Evolutionary conservation across 495 filamentous ascomycete genomes (phyloP).

Genomic region (Sordaria brevicollis): DNA sequence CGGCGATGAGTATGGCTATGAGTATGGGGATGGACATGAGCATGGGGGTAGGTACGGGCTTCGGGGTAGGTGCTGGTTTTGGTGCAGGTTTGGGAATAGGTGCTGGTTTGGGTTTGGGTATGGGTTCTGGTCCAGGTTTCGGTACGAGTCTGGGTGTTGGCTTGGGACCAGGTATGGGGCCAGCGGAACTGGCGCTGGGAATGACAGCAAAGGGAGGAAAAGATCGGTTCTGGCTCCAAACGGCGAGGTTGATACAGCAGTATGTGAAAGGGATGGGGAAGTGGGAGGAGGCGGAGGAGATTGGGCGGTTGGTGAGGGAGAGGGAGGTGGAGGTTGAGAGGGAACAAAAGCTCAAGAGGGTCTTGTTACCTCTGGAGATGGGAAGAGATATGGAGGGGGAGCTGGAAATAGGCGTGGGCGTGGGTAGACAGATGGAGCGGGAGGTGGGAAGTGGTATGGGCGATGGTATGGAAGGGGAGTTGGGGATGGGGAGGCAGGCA

Average conservation of each 20-base stretch:
- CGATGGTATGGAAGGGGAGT: too few species aligned
- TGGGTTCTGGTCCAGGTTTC: not conserved
- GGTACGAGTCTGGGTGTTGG: not conserved
- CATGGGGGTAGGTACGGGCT: not conserved
- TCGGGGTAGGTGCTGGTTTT: not conserved
- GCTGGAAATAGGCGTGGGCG: too few species aligned
- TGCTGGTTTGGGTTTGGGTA: not conserved
- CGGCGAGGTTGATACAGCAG: conserved; percentile 10
- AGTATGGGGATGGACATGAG: not conserved
- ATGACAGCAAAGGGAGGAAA: not conserved
- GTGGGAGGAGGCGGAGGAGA: conserved; percentile 10
- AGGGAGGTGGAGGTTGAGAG: not conserved
- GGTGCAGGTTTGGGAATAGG: not conserved
- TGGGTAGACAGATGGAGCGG: not conserved
- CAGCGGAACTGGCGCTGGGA: not conserved
- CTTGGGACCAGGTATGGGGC: not conserved
- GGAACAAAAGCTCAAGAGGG: not conserved
- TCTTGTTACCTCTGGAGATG: too few species aligned
- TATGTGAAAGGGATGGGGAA: conserved; percentile 10
- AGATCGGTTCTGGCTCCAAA: conserved; percentile 24
- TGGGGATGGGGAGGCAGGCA: too few species aligned
- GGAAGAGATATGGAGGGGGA: too few species aligned
- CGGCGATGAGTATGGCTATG: too few species aligned
- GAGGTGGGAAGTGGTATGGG: not conserved
- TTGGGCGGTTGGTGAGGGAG: not conserved